Conservation (phyloP, 257 asterid species). For the Solanum bulbocastanum region DNA sequence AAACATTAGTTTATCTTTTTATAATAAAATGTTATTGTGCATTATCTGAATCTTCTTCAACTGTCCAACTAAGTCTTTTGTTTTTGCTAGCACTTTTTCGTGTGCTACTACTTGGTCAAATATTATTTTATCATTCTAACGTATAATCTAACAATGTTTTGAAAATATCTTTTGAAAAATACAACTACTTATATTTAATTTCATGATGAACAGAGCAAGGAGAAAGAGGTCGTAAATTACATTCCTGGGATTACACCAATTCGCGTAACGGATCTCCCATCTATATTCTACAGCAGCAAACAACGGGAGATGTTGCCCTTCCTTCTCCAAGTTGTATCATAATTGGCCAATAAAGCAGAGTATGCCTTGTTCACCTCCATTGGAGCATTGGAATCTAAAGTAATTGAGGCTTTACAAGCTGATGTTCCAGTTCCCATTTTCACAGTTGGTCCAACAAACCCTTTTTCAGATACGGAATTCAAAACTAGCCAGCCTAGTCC, state of each 20-base stretch:
- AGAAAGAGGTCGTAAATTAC: constrained; percentile 31
- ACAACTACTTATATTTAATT: no score
- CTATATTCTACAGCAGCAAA: constrained; percentile 14
- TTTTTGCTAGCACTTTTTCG: no score
- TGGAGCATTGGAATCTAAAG: constrained; percentile 42
- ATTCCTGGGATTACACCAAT: constrained; percentile 14
- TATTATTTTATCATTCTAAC: no score
- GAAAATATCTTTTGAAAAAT: no score
- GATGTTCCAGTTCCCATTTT: constrained; percentile 37
- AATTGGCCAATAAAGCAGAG: constrained; percentile 17
- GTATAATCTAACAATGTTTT: no score
- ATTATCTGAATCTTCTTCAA: no score
- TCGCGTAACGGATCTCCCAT: constrained; percentile 37
- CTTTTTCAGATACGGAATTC: constrained; percentile 15
- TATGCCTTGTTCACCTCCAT: constrained; percentile 31
- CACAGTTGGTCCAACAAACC: constrained; percentile 60
- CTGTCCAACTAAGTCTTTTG: no score
- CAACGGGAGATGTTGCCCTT: constrained; percentile 13
- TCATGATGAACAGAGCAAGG: constrained; percentile 27
- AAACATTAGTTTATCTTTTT: no score
- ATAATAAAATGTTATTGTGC: no score
- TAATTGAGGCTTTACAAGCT: constrained; percentile 22
- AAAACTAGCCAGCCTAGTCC: neutral
- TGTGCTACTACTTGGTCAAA: no score
- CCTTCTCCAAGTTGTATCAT: neutral